Evolutionary conservation across 371 early-diverging fungal species (phyloP), one percentile per base, ranked within the genome.

Genomic region (Nematocida sp.): DNA sequence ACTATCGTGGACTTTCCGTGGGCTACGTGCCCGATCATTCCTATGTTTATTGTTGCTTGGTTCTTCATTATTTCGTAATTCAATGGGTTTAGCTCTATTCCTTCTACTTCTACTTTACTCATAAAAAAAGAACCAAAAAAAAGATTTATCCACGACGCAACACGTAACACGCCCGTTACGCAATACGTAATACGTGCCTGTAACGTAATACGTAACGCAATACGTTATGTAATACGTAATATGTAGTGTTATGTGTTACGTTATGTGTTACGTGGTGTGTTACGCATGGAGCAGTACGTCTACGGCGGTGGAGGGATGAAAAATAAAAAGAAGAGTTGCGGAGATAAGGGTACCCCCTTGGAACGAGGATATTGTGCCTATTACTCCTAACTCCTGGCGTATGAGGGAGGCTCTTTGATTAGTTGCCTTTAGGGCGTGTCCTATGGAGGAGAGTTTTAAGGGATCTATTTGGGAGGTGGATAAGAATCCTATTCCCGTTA

Each of bases 1-100:
- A 99, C 99, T 39, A 99, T 92, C 2, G 97, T 97, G 18, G 95
- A 93, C 89, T 99, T 99, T 81, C 99, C 98, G 88, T 99, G 99
- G 57, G 99, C 98, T 81, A 99, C 99, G 87, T 99, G 99, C 59
- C 99, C 99, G 84, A 99, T 97, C 56, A 97, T 99, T 81, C 93
- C 94, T 81, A 98, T 93, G 87, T 97, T 98, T 81, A 98, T 90
- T 84, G 96, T 97, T 30, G 96, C 80, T 77, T 83, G 83, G 20
- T 77, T 77, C 49, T 66, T 56, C 61, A 77, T 77, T 13, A 67
- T 69, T 18, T 66, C 67, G 16, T 66, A 26, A 42, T 76, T 71
- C 28, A 71, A 11, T 63, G 75, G 55, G 16, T 39, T 42, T 28
- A 71, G 63, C 42, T 61, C 75, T 51, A 71, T 71, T 63, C 75